Percentiles rank a stretch among this genome's conserved stretches.
phyloP scores from a whole-genome alignment of 768 basidiomycete genomes.

The Gymnopilus junonius region DNA sequence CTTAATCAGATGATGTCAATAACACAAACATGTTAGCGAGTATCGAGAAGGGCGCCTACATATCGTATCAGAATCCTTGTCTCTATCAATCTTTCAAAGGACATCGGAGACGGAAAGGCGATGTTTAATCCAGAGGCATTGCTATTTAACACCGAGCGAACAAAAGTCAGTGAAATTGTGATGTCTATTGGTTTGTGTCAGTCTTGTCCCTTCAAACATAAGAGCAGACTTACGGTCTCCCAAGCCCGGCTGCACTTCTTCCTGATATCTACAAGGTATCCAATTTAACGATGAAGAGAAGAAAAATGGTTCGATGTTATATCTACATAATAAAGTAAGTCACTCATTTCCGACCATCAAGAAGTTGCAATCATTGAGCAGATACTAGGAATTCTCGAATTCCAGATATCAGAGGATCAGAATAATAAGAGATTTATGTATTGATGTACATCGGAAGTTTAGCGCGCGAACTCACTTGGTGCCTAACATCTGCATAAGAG shows the following conservation, averaged over 20 bases:
- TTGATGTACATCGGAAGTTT: no score
- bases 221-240: constrained; percentile 55
- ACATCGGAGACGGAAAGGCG: constrained; percentile 15
- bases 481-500: constrained; percentile 64
- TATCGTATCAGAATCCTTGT: not conserved
- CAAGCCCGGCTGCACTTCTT: constrained; percentile 38
- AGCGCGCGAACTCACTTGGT: constrained; percentile 41
- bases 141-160: constrained; percentile 42
- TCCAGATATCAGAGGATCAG: constrained; percentile 1
- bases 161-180: constrained; percentile 59
- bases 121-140: constrained; percentile 19
- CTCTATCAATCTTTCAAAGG: constrained; percentile 8
- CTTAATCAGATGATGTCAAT: constrained; percentile 13
- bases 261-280: constrained; percentile 71
- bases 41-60: not conserved
- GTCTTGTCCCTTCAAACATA: not conserved
- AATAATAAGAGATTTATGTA: constrained; percentile 51
- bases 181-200: constrained; percentile 46
- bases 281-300: constrained; percentile 68
- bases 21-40: not conserved
- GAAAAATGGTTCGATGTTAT: constrained; percentile 68
- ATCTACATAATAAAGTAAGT: constrained; percentile 32
- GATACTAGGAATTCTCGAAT: not conserved
- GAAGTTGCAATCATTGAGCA: not conserved
- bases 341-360: not conserved